Conservation (phyloP, 78 protist species). For the Speleostelium caveatum region DNA sequence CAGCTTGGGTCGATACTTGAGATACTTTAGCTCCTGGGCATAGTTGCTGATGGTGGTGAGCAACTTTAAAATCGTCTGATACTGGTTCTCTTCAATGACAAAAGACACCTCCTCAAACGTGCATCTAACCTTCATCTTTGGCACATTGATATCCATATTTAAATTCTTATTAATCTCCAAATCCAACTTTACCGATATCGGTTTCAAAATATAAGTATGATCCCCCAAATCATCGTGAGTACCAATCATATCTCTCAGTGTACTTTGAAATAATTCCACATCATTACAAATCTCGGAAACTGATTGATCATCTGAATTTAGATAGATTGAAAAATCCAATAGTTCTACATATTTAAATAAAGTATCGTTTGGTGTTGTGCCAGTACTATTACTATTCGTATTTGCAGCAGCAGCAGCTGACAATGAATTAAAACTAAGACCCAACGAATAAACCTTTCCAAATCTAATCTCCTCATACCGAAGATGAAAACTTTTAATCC, state of each 20-base stretch:
- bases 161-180: constrained; percentile 55
- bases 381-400: neutral
- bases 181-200: constrained; percentile 45
- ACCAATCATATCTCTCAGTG: constrained; percentile 22
- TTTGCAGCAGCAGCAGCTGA: neutral
- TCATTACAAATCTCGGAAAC: neutral
- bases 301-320: neutral
- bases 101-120: constrained; percentile 62
- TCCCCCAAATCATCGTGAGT: neutral
- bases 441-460: constrained; percentile 57
- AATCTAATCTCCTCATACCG: constrained; percentile 56
- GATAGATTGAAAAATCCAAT: constrained; percentile 45
- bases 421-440: constrained; percentile 67
- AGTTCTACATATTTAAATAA: constrained; percentile 60
- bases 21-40: constrained; percentile 70
- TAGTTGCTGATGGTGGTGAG: constrained; percentile 57
- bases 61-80: constrained; percentile 50
- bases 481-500: constrained; percentile 56
- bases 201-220: constrained; percentile 50
- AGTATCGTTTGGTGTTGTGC: neutral
- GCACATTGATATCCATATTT: constrained; percentile 36
- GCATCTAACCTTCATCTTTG: constrained; percentile 49
- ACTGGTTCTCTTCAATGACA: constrained; percentile 62
- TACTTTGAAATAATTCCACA: neutral
- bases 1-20: constrained; percentile 58